Evolutionary conservation across 2,329 filamentous ascomycete genomes (phyloP).

Genomic region (Dactylonectria estremocensis): DNA sequence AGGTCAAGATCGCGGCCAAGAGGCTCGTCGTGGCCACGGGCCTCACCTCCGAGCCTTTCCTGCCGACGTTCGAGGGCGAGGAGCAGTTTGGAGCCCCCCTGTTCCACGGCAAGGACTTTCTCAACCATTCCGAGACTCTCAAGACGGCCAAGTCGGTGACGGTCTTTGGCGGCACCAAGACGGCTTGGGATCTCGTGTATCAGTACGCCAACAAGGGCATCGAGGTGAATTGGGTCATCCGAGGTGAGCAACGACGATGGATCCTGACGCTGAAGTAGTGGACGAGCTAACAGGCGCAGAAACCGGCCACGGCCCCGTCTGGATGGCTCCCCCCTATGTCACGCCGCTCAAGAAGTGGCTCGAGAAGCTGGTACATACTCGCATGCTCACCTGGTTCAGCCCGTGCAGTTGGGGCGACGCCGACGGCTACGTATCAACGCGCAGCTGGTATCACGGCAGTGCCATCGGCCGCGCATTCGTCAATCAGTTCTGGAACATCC

Average conservation of each 20-base stretch:
- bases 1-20: conserved; percentile 54
- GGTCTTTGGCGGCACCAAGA: conserved; percentile 76
- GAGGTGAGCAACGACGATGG: conserved; percentile 54
- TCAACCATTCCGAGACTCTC: conserved; percentile 57
- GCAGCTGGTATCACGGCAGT: conserved; percentile 67
- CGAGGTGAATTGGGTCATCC: conserved; percentile 73
- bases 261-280: not conserved
- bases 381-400: conserved; percentile 76
- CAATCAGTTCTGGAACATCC: conserved; percentile 64
- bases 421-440: conserved; percentile 65
- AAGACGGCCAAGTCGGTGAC: conserved; percentile 61
- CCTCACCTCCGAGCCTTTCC: conserved; percentile 62
- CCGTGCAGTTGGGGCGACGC: conserved; percentile 76
- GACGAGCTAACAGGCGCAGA: conserved; percentile 31
- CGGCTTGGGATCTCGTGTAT: conserved; percentile 76
- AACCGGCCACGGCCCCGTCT: conserved; percentile 69
- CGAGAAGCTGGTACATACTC: conserved; percentile 68
- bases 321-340: conserved; percentile 70
- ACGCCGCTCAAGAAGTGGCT: conserved; percentile 74
- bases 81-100: conserved; percentile 62
- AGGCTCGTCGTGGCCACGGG: conserved; percentile 71
- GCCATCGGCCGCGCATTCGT: conserved; percentile 64
- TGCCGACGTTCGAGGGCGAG: conserved; percentile 64
- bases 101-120: conserved; percentile 67
- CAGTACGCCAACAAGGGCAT: conserved; percentile 70